phyloP scores from a whole-genome alignment of 73 alveolate species.

The Breviolum minutum region DNA sequence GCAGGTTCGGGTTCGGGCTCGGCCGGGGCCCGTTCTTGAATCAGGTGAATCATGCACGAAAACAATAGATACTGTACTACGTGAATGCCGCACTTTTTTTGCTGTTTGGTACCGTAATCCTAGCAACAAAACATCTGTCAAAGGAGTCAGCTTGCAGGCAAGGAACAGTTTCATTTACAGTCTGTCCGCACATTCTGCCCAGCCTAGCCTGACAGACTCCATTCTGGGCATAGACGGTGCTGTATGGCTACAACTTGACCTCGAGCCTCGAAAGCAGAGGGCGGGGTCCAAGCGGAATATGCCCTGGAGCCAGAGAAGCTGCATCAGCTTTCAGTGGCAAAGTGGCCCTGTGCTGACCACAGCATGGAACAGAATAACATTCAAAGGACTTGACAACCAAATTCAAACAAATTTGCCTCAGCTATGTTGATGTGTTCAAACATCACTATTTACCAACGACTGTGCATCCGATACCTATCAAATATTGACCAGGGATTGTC shows the following conservation, averaged over 20 bases:
- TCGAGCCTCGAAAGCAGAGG: constrained; percentile 4
- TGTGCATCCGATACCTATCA: too few relatives aligned
- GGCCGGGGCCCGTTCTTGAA: not conserved
- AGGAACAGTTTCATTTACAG: constrained; percentile 12
- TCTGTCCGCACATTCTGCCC: constrained; percentile 32
- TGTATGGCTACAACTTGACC: too few relatives aligned
- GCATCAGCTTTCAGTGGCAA: too few relatives aligned
- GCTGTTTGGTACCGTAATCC: not conserved
- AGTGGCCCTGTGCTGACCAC: too few relatives aligned
- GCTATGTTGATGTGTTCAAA: too few relatives aligned
- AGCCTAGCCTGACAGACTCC: not conserved
- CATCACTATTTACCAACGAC: too few relatives aligned
- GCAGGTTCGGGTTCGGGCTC: not conserved
- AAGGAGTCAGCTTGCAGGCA: not conserved
- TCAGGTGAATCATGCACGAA: not conserved
- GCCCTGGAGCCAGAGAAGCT: constrained; percentile 64
- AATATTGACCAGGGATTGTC: too few relatives aligned
- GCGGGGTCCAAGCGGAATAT: constrained; percentile 10
- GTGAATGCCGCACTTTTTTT: not conserved
- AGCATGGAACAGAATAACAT: too few relatives aligned
- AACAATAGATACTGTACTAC: not conserved
- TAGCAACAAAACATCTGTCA: not conserved
- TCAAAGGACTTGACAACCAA: too few relatives aligned
- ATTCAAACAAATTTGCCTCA: too few relatives aligned
- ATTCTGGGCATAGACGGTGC: not conserved